These are phyloP conservation scores for Fusarium camptoceras DNA, from an alignment of 2,329 filamentous ascomycete species.

Conservation along the genomic window DNA sequence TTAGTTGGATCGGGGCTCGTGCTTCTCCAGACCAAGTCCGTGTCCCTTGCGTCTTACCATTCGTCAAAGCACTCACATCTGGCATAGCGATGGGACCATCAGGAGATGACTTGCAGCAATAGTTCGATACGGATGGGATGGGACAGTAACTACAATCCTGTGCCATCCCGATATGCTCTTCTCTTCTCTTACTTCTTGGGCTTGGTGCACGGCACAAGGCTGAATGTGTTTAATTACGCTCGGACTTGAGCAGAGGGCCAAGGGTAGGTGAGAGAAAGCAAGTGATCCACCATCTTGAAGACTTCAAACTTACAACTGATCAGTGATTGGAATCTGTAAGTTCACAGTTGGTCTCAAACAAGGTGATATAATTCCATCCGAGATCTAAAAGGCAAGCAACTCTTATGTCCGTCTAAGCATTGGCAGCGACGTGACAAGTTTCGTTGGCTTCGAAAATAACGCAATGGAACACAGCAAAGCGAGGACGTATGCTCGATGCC, in stretches of 20 bases:
- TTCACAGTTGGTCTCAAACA: not conserved
- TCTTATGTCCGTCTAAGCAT: conserved; percentile 1
- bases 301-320: not conserved
- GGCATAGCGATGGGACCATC: conserved; percentile 21
- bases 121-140: conserved; percentile 17
- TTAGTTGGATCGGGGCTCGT: conserved; percentile 13
- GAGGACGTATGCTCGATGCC: not conserved
- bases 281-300: conserved; percentile 1
- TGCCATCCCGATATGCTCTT: conserved; percentile 4
- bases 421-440: not conserved
- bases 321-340: not conserved
- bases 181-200: not conserved
- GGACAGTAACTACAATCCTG: not conserved
- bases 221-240: conserved; percentile 40
- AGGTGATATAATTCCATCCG: not conserved
- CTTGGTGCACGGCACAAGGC: conserved; percentile 32
- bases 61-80: conserved; percentile 15
- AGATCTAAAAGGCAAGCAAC: conserved; percentile 3
- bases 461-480: conserved; percentile 7
- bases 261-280: not conserved
- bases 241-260: conserved; percentile 1
- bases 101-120: conserved; percentile 43
- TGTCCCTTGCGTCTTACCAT: conserved; percentile 6
- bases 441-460: conserved; percentile 3
- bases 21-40: conserved; percentile 15